A percentile compares a stretch with the other conserved stretches of the same genome.
Evolutionary conservation across 345 rosid species (phyloP).

Genomic region (Hevea brasiliensis): DNA sequence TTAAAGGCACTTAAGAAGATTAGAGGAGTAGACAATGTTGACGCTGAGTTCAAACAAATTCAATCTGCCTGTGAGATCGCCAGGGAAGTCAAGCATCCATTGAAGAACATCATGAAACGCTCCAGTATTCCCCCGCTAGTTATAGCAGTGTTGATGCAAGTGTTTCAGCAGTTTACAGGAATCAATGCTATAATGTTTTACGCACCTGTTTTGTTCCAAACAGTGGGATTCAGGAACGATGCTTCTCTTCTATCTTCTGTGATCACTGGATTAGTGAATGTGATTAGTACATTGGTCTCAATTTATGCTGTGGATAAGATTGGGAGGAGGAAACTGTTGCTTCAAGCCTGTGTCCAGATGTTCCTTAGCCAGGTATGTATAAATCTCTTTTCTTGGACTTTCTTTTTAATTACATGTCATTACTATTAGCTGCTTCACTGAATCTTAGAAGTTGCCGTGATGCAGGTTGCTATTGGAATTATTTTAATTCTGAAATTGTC

Average conservation of each 20-base stretch:
- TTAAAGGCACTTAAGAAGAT: conserved; percentile 11
- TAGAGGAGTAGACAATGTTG: conserved; percentile 23
- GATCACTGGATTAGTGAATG: conserved; percentile 24
- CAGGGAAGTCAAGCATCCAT: conserved; percentile 7
- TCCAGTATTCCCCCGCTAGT: conserved; percentile 17
- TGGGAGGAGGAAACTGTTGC: conserved; percentile 20
- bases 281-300: conserved; percentile 21
- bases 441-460: neutral
- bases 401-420: neutral
- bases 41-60: conserved; percentile 21
- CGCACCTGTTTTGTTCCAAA: conserved; percentile 24
- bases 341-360: conserved; percentile 19
- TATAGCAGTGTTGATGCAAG: conserved; percentile 19
- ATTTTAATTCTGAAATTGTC: conserved; percentile 4
- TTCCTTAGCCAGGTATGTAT: conserved; percentile 11
- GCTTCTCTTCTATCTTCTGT: conserved; percentile 27
- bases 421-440: neutral
- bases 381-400: neutral
- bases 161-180: conserved; percentile 28
- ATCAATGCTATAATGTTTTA: conserved; percentile 33
- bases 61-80: conserved; percentile 20
- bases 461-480: conserved; percentile 16
- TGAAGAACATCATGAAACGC: conserved; percentile 8
- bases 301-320: conserved; percentile 19
- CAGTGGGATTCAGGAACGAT: conserved; percentile 25